Conservation (phyloP, 495 filamentous ascomycete species). For the Talaromyces borbonicus region DNA sequence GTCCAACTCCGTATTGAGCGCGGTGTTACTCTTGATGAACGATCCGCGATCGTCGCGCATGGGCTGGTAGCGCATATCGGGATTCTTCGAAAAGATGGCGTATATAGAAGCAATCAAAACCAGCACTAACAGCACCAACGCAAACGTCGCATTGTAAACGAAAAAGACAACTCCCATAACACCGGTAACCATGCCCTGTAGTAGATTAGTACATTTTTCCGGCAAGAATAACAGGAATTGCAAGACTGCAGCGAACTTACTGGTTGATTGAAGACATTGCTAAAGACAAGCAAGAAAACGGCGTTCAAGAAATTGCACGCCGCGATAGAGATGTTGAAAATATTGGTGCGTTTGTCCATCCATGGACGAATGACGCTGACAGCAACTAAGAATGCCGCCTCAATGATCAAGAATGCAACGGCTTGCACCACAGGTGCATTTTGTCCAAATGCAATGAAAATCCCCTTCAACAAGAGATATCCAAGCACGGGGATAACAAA, state of each 20-base stretch:
- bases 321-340: slow-evolving; percentile 90
- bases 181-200: slow-evolving; percentile 63
- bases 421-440: slow-evolving; percentile 66
- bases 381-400: slow-evolving; percentile 68
- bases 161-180: slow-evolving; percentile 94
- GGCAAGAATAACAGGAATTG: background rate
- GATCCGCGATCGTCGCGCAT: slow-evolving; percentile 95
- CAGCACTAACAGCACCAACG: slow-evolving; percentile 75
- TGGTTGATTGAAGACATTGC: slow-evolving; percentile 78
- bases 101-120: slow-evolving; percentile 77
- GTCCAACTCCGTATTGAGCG: slow-evolving; percentile 83
- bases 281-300: slow-evolving; percentile 77
- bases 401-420: slow-evolving; percentile 75
- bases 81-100: slow-evolving; percentile 86
- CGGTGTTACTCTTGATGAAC: slow-evolving; percentile 96
- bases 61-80: slow-evolving; percentile 89
- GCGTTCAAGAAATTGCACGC: slow-evolving; percentile 85
- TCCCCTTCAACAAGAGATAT: slow-evolving; percentile 76
- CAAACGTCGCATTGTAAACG: slow-evolving; percentile 80
- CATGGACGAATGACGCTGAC: slow-evolving; percentile 79
- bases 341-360: slow-evolving; percentile 99
- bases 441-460: slow-evolving; percentile 87
- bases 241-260: slow-evolving; percentile 28
- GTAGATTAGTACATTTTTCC: slow-evolving; percentile 10
- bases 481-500: slow-evolving; percentile 77